Base-by-base conservation (phyloP, 495 filamentous ascomycete species). In the Neurospora sp. region DNA sequence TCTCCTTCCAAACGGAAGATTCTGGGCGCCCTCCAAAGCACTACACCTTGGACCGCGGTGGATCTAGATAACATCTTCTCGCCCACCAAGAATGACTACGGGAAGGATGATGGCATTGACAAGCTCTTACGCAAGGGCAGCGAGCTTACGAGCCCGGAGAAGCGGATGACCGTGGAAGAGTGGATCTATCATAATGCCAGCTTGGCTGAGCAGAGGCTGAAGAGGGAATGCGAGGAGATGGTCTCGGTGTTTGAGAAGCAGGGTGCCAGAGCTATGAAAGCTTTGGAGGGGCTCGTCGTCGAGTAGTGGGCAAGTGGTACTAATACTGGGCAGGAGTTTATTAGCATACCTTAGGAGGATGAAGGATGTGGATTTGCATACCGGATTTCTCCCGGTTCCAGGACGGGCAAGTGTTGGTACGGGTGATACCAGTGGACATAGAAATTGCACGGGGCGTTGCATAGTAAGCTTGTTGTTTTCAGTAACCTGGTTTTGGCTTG, bases 141-240 rank as follows among this genome's bases (percentile, higher is more conserved):
- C 37, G 86, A 86, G n/a, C 80, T 99, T 74, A 90, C 89, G 2
- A 91, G 85, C 74, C 89, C 89, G 0, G 95, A 98, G 84, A 93
- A 91, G 85, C 88, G 87, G 46, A 94, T 99, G 93, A 93, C 89
- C 0, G 93, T 98, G 3, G 92, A 96, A 79, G 90, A 97, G 81
- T 99, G 96, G 96, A 90, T 99, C 62, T 83, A 86, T 71, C 89
- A 88, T 83, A 95, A 94, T 78, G 94, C 95, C 5, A 87, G 87
- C 76, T 84, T 89, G 75, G 93, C 91, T 1, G 94, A 97, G 83
- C 89, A 92, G 78, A 90, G 88, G 78, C 80, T 98, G 72, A 91
- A 90, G 76, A 79, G 83, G 40, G 92, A 95, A 80, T 97, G 93
- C 79, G 94, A 98, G 83, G 81, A 88, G 44, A 84, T 96, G 76